phyloP scores from a whole-genome alignment of 352 stramenopile species.

The Phytophthora macrochlamydospora region DNA sequence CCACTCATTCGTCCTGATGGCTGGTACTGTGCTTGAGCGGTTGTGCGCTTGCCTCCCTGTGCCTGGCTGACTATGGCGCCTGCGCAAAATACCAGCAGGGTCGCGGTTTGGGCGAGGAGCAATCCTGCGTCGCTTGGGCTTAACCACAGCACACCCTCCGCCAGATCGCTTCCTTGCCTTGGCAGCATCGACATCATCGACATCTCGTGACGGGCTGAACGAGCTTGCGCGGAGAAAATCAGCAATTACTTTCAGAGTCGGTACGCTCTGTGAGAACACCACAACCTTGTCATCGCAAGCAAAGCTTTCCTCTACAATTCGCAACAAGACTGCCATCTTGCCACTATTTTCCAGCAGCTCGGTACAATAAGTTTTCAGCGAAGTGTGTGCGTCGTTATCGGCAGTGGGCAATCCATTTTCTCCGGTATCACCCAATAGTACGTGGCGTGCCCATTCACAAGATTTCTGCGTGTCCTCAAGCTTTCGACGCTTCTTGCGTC shows the following conservation, averaged over 20 bases:
- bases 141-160: constrained; percentile 18
- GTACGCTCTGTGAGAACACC: constrained; percentile 89
- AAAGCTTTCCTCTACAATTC: constrained; percentile 77
- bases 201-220: constrained; percentile 49
- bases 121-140: constrained; percentile 39
- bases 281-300: constrained; percentile 82
- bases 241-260: constrained; percentile 82
- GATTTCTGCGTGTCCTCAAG: constrained; percentile 60
- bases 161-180: constrained; percentile 23
- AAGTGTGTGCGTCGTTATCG: background rate
- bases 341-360: constrained; percentile 73
- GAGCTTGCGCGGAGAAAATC: constrained; percentile 64
- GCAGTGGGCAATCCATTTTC: background rate
- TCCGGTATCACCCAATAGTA: constrained; percentile 32
- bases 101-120: constrained; percentile 47
- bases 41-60: constrained; percentile 9
- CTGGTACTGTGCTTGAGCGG: background rate
- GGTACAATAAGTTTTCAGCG: constrained; percentile 38
- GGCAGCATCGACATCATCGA: constrained; percentile 20
- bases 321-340: constrained; percentile 82
- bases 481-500: constrained; percentile 68
- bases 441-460: constrained; percentile 68
- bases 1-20: constrained; percentile 47
- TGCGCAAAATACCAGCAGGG: constrained; percentile 62
- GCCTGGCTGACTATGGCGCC: constrained; percentile 34